Conservation (phyloP, 352 stramenopile species). For the Globisporangium carolinianum region DNA sequence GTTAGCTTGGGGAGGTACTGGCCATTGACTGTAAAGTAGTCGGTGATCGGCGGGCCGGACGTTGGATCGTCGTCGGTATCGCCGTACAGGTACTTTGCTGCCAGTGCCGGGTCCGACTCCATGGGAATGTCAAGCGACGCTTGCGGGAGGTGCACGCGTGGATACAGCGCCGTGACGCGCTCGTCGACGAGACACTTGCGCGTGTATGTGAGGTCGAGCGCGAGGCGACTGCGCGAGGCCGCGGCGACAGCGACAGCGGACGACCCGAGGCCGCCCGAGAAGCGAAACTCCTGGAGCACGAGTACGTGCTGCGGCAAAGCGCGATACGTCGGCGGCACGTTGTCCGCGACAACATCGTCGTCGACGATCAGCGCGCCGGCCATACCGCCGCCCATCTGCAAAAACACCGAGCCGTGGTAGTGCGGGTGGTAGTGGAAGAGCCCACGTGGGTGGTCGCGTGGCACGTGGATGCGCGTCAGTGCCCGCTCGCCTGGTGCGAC, state of each 20-base stretch:
- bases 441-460: conserved; percentile 52
- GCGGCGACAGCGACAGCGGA: conserved; percentile 40
- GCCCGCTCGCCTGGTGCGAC: conserved; percentile 41
- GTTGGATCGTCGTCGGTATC: not conserved
- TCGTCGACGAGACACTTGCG: conserved; percentile 28
- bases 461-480: conserved; percentile 47
- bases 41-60: conserved; percentile 23
- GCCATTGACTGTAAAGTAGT: conserved; percentile 70
- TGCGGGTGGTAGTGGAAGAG: conserved; percentile 85
- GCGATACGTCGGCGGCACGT: conserved; percentile 34
- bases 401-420: conserved; percentile 64
- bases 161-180: conserved; percentile 31
- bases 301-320: conserved; percentile 41
- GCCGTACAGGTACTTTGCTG: conserved; percentile 11
- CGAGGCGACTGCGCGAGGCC: conserved; percentile 40
- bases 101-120: not conserved
- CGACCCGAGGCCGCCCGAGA: conserved; percentile 44
- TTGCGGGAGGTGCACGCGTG: conserved; percentile 30
- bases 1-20: conserved; percentile 60
- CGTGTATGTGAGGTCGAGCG: conserved; percentile 43
- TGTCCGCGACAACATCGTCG: conserved; percentile 21
- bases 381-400: conserved; percentile 76
- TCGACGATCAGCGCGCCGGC: conserved; percentile 59
- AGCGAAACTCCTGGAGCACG: conserved; percentile 56
- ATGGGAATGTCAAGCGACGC: conserved; percentile 20